Conservation (phyloP, 177 flowering plant genomes). For the Telopea speciosissima region DNA sequence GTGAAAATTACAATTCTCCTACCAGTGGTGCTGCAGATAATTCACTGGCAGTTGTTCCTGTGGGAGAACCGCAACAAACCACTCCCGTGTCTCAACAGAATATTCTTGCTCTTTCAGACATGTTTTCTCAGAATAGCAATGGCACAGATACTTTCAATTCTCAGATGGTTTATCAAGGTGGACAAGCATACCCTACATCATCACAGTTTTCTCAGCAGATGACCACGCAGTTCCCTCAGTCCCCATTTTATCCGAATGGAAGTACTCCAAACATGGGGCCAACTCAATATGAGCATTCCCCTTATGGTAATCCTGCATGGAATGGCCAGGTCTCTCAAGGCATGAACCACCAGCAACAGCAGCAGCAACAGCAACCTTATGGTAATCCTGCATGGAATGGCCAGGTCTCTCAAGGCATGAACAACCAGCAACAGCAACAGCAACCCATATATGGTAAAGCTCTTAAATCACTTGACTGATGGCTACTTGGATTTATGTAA, state of each 20-base stretch:
- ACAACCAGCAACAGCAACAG: constrained; percentile 22
- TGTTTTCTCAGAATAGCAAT: constrained; percentile 44
- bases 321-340: constrained; percentile 22
- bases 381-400: constrained; percentile 26
- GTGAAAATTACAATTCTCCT: constrained; percentile 71
- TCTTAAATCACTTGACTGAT: neutral
- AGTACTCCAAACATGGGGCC: constrained; percentile 31
- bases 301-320: constrained; percentile 21
- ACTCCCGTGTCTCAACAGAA: constrained; percentile 53
- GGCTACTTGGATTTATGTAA: neutral
- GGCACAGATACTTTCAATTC: constrained; percentile 26
- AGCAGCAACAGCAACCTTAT: constrained; percentile 2
- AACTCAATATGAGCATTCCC: constrained; percentile 45
- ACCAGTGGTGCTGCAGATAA: constrained; percentile 28
- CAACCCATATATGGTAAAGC: constrained; percentile 20
- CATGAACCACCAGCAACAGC: constrained; percentile 18
- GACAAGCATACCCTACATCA: constrained; percentile 30
- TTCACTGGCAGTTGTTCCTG: constrained; percentile 78
- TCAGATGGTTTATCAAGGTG: constrained; percentile 31
- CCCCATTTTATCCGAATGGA: constrained; percentile 54
- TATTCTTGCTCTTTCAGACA: constrained; percentile 66
- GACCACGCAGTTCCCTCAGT: constrained; percentile 31
- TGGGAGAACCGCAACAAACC: constrained; percentile 50
- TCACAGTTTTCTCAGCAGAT: constrained; percentile 55
- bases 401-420: constrained; percentile 18